Evolutionary conservation across 1,139 yeast species (phyloP).

Genomic region (Geotrichum bryndzae): DNA sequence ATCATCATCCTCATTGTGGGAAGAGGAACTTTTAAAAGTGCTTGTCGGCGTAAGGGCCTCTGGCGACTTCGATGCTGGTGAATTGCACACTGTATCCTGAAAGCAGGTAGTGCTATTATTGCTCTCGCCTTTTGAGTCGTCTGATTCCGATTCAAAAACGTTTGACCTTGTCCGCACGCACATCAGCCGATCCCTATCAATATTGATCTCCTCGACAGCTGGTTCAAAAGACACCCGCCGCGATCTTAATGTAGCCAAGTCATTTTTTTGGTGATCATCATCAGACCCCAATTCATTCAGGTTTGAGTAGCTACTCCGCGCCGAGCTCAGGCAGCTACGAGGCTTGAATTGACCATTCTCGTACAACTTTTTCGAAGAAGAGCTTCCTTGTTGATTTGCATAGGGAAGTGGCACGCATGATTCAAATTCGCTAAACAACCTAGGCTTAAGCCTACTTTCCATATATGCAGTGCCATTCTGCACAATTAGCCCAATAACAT

Average conservation of each 20-base stretch:
- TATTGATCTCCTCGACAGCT: neutral
- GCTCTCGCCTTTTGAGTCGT: neutral
- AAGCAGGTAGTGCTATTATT: neutral
- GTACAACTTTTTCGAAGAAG: neutral
- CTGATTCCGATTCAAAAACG: neutral
- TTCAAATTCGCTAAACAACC: neutral
- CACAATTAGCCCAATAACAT: constrained; percentile 34
- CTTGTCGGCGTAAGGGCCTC: neutral
- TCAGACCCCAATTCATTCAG: neutral
- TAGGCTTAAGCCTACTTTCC: neutral
- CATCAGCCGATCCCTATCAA: neutral
- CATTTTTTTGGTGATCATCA: neutral
- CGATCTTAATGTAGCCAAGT: neutral
- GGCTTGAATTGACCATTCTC: neutral
- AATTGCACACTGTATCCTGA: neutral
- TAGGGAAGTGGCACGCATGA: neutral
- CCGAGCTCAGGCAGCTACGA: neutral
- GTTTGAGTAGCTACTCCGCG: neutral
- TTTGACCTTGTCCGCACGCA: neutral
- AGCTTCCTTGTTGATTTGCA: neutral
- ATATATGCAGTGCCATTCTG: constrained; percentile 45
- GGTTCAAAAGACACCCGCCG: neutral
- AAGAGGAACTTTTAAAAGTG: neutral
- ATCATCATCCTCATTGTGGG: neutral
- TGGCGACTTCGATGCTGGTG: neutral